Conservation (phyloP, 768 basidiomycete species). For the Tricholoma hemisulphureum region DNA sequence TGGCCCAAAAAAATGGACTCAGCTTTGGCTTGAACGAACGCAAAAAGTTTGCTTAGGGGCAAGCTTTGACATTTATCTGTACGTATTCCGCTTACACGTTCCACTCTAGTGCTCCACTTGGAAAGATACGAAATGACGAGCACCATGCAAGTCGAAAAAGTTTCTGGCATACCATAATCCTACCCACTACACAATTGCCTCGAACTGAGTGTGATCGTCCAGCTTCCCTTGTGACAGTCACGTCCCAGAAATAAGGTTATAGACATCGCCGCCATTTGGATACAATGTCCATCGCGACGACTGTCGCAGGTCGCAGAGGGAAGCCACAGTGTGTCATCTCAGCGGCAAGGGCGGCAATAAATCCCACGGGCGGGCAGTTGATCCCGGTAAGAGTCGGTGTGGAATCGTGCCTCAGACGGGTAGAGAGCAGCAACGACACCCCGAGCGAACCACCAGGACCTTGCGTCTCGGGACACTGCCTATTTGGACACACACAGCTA, state of each 20-base stretch:
- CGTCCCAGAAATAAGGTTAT: constrained; percentile 43
- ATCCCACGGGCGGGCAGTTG: constrained; percentile 62
- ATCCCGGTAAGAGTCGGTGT: constrained; percentile 49
- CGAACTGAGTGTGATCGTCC: constrained; percentile 7
- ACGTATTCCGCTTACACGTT: too few species aligned
- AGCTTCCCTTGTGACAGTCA: constrained; percentile 37
- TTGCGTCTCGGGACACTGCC: constrained; percentile 42
- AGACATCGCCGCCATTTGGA: constrained; percentile 66
- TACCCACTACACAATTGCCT: constrained; percentile 31
- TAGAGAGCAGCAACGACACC: constrained; percentile 44
- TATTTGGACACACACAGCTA: constrained; percentile 58
- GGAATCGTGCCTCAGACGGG: constrained; percentile 4
- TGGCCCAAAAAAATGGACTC: not conserved
- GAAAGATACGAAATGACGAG: too few species aligned
- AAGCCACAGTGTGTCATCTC: constrained; percentile 32
- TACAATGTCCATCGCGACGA: constrained; percentile 58
- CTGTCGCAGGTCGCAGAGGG: constrained; percentile 5
- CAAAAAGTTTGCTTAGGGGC: not conserved
- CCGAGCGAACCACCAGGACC: constrained; percentile 22
- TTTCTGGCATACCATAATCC: constrained; percentile 56
- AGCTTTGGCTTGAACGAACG: not conserved
- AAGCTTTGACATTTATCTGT: too few species aligned
- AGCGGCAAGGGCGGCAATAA: constrained; percentile 39
- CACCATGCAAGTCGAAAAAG: too few species aligned
- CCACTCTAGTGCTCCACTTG: too few species aligned